Evolutionary conservation across 345 rosid species (phyloP).

Genomic region (Eutrema yunnanense): DNA sequence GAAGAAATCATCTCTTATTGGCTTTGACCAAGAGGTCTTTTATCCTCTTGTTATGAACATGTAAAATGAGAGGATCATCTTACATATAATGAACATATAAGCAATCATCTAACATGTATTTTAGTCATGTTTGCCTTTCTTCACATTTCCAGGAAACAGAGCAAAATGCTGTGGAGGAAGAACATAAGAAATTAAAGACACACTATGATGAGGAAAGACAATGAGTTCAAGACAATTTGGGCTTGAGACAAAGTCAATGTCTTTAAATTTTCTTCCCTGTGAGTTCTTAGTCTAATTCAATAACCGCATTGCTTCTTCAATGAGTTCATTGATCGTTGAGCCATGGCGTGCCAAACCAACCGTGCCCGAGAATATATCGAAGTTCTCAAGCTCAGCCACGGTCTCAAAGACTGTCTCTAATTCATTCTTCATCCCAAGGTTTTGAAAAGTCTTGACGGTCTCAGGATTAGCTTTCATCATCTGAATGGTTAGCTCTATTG

Average conservation of each 20-base stretch:
- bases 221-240: neutral
- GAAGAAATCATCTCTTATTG: slow-evolving; percentile 6
- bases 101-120: neutral
- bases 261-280: neutral
- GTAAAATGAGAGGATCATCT: neutral
- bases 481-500: slow-evolving; percentile 70
- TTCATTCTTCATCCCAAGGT: slow-evolving; percentile 43
- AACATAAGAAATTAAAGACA: neutral
- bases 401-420: slow-evolving; percentile 58
- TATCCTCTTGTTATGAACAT: neutral
- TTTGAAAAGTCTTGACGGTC: slow-evolving; percentile 33
- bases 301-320: slow-evolving; percentile 46
- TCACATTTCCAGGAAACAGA: neutral
- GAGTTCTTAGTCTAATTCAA: slow-evolving; percentile 3
- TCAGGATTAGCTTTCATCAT: slow-evolving; percentile 51
- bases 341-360: slow-evolving; percentile 72
- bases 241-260: neutral
- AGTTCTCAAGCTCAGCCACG: slow-evolving; percentile 69
- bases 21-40: neutral
- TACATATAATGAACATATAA: neutral
- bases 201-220: neutral
- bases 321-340: slow-evolving; percentile 53
- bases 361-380: slow-evolving; percentile 68
- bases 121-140: neutral
- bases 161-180: neutral